Base-by-base conservation (phyloP, 2,329 filamentous ascomycete genomes). In the Zelopaecilomyces penicillatus region DNA sequence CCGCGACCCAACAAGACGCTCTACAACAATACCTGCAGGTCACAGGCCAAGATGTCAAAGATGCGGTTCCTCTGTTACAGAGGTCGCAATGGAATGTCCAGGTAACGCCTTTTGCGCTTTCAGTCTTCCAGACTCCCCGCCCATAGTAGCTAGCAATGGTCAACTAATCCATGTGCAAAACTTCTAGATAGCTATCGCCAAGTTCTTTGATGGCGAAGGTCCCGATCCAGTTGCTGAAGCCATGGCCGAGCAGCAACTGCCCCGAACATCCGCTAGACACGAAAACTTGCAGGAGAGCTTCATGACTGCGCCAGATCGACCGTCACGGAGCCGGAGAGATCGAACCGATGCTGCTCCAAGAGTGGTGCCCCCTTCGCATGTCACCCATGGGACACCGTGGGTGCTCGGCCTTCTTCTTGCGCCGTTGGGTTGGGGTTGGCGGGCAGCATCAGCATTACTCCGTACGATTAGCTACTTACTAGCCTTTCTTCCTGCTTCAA, bases 41-140 rank as follows among this genome's bases (percentile, higher is more conserved):
- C 41, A 97, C 93, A 28, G 82, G 90, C 55, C 89, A 96, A 65
- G 83, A 88, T 26, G 64, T 80, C 37, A 74, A 80, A 37, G 81
- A 87, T 46, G 89, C 93, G 2, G 73, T 95, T 40, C 80, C 87
- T 1, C 65, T 98, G 4, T 73, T 98, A 2, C 78, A 83, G 54
- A 75, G 89, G 50, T 95, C 89, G 45, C 84, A 97, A 72, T 98
- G 93, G 93, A 98, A 97, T 60, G 85, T 95, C 1, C 86, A 91
- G 72, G 87, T 89, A 65, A 33, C 8, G 32, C 19, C 19, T 19
- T 19, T 19, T 19, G 19, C 19, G 19, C 19, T 19, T 19, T 19
- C 19, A 19, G 19, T 19, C 19, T 19, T 19, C 19, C 19, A 19
- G 19, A 19, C 19, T 19, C 19, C 19, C 19, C 19, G 19, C 19